Base-by-base conservation (phyloP, 2,329 filamentous ascomycete genomes). In the Magnaporthiopsis incrustans region DNA sequence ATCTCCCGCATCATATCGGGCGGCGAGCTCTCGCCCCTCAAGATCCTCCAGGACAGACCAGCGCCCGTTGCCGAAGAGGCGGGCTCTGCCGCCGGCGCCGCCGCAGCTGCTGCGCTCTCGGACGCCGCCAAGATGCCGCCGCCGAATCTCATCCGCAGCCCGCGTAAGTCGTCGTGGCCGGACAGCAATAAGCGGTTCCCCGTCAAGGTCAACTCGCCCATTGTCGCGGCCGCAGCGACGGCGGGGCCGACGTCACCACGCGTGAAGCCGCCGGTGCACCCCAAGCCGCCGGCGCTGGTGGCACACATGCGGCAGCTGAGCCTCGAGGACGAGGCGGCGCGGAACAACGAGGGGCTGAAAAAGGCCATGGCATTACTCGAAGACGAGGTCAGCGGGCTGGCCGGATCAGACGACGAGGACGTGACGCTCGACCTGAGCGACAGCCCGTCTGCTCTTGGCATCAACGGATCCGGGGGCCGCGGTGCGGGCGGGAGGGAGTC, bases 361-460 rank as follows among this genome's bases (percentile, higher is more conserved):
- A 81, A 80, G 64, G 84, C 84, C 6, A 87, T 88, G 68, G 79
- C 84, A 66, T 87, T 88, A 59, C 83, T 88, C 44, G 86, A 88
- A 70, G 85, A 88, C 69, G 80, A 82, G 33, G 69, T 67, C 25
- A 71, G 68, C 65, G 69, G 71, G 0, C 68, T 73, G 61, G 68
- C 71, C n/a, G 65, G 67, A 57, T 66, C 71, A n/a, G 68, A 70
- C 35, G 73, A 62, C 18, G 38, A 50, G 4, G 61, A 62, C 61
- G n/a, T 57, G 26, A 62, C 68, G 6, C 65, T 66, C 5, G 61
- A 64, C 30, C 68, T 70, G 0, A 70, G 67, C 44, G 70, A 73
- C 57, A 67, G 68, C 32, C 27, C 60, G 22, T 56, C 50, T 27
- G 60, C 33, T 25, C 25, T 61, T 7, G n/a, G 32, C 38, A 61